Percentiles rank a stretch among this genome's conserved stretches.
These are phyloP conservation scores for Globisporangium abappressorium DNA, from an alignment of 352 stramenopile species.

Conservation along the genomic window DNA sequence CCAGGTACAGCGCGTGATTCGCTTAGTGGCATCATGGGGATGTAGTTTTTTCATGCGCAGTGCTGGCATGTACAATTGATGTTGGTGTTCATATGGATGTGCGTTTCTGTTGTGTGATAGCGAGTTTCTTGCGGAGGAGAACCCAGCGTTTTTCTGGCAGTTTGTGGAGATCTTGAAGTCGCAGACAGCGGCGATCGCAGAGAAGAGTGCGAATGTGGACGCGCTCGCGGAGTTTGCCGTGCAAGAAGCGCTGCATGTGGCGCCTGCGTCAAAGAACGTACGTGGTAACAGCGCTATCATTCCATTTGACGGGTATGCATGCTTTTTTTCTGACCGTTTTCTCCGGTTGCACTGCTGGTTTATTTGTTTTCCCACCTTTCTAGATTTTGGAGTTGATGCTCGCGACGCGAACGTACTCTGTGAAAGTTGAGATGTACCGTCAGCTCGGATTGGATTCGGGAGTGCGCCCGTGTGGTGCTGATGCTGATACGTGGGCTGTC, in stretches of 20 bases:
- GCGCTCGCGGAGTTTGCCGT: conserved; percentile 48
- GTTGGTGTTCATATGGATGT: not conserved
- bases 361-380: not conserved
- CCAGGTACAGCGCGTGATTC: conserved; percentile 27
- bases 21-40: not conserved
- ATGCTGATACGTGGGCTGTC: conserved; percentile 64
- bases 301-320: not conserved
- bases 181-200: conserved; percentile 30
- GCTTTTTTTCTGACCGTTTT: not conserved
- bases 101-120: conserved; percentile 18
- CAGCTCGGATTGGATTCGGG: conserved; percentile 78
- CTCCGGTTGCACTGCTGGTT: conserved; percentile 8
- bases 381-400: conserved; percentile 82
- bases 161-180: conserved; percentile 52
- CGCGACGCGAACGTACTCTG: conserved; percentile 71
- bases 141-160: conserved; percentile 74
- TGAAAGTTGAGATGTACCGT: conserved; percentile 82
- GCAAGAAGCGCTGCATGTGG: conserved; percentile 48
- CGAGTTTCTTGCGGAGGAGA: conserved; percentile 80
- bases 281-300: conserved; percentile 5
- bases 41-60: not conserved
- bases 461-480: conserved; percentile 45
- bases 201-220: conserved; percentile 43
- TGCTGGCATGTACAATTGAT: not conserved
- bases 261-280: conserved; percentile 64